phyloP scores from a whole-genome alignment of 2,329 filamentous ascomycete genomes.

The Purpureocillium takamizusanense region DNA sequence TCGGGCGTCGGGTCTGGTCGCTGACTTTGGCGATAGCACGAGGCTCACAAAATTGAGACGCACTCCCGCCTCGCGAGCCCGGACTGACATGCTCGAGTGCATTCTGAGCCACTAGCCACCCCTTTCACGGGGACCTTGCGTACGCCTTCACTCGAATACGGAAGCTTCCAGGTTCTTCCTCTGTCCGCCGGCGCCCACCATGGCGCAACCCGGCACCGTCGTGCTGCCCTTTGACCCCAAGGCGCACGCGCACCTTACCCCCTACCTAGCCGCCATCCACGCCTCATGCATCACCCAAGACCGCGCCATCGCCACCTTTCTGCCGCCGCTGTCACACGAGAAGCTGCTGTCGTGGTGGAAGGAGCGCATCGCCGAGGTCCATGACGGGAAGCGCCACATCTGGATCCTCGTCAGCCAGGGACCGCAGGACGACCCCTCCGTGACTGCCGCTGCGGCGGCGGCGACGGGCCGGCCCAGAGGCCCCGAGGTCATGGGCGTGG shows the following conservation, averaged over 20 bases:
- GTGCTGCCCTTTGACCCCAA: conserved; percentile 33
- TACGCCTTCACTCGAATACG: too few species aligned
- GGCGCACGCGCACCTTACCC: conserved; percentile 41
- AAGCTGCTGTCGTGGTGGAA: conserved; percentile 52
- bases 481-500: conserved; percentile 43
- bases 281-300: conserved; percentile 49
- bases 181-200: conserved; percentile 7
- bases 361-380: conserved; percentile 37
- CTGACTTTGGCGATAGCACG: too few species aligned
- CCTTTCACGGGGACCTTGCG: too few species aligned
- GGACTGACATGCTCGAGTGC: too few species aligned
- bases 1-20: too few species aligned
- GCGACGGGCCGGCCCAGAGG: conserved; percentile 23
- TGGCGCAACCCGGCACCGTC: conserved; percentile 24
- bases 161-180: too few species aligned
- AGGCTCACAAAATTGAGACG: too few species aligned
- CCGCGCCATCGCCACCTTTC: conserved; percentile 47
- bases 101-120: too few species aligned
- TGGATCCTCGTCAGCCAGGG: conserved; percentile 36
- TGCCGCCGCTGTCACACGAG: conserved; percentile 47
- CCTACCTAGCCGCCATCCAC: conserved; percentile 49
- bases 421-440: conserved; percentile 8
- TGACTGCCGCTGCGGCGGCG: too few species aligned
- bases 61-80: too few species aligned
- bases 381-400: conserved; percentile 37